These are phyloP conservation scores for Orbilia javanica DNA, from an alignment of 2,329 filamentous ascomycete genomes.

Conservation along the genomic window DNA sequence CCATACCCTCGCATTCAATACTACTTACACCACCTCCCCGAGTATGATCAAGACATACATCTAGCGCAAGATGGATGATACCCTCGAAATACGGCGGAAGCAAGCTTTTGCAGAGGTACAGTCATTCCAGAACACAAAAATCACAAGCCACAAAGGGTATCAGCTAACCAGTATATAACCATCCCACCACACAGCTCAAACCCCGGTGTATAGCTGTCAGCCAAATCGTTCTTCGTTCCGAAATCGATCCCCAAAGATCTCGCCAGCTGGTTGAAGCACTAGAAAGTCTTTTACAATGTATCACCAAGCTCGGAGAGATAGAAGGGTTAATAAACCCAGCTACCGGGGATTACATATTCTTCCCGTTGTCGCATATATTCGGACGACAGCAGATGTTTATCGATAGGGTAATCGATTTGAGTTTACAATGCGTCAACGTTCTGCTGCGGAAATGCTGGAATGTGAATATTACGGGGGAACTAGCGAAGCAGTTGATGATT, in stretches of 20 bases:
- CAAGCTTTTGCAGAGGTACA: constrained; percentile 54
- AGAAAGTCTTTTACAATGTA: constrained; percentile 66
- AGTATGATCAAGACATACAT: constrained; percentile 2
- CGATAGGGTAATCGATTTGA: constrained; percentile 78
- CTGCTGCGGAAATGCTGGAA: constrained; percentile 86
- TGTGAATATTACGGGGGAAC: constrained; percentile 75
- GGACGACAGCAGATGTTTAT: constrained; percentile 80
- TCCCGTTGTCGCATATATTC: constrained; percentile 88
- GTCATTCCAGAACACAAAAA: not conserved
- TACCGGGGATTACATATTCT: constrained; percentile 93
- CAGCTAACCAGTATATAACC: constrained; percentile 26
- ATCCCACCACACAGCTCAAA: constrained; percentile 70
- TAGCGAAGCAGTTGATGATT: constrained; percentile 87
- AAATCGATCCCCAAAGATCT: constrained; percentile 66
- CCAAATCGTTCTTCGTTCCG: constrained; percentile 70
- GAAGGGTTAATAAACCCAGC: constrained; percentile 77
- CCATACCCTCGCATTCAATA: not conserved
- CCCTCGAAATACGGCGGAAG: constrained; percentile 39
- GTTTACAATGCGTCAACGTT: constrained; percentile 79
- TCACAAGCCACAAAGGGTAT: not conserved
- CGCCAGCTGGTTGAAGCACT: constrained; percentile 68
- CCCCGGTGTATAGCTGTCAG: constrained; percentile 74
- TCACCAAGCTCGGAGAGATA: constrained; percentile 67
- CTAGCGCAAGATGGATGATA: constrained; percentile 41
- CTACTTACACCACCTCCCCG: not conserved